phyloP scores from a whole-genome alignment of 164 flowering plant species.

The Chloranthus sessilifolius region DNA sequence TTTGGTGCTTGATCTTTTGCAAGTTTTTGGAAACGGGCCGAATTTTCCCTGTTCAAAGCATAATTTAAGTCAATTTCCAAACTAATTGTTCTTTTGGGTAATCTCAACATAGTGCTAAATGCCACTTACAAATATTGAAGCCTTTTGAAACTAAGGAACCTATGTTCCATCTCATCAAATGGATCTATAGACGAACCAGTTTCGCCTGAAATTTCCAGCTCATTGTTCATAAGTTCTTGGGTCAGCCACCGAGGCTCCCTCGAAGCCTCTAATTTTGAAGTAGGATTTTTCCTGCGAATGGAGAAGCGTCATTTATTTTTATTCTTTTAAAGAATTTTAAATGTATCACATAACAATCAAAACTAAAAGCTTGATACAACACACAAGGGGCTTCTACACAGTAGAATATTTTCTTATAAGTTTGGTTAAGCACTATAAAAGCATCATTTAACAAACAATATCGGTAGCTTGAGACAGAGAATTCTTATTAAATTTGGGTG shows the following conservation, averaged over 20 bases:
- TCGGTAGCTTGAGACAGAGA: slow-evolving; percentile 20
- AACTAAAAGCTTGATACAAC: too few species aligned
- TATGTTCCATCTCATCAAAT: slow-evolving; percentile 56
- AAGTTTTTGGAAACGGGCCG: slow-evolving; percentile 55
- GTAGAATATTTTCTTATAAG: slow-evolving; percentile 19
- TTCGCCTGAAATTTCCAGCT: slow-evolving; percentile 21
- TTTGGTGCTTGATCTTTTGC: slow-evolving; percentile 78
- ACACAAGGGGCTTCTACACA: neutral
- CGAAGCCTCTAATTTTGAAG: slow-evolving; percentile 38
- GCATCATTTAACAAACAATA: slow-evolving; percentile 23
- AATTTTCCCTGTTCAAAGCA: slow-evolving; percentile 50
- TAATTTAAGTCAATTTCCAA: slow-evolving; percentile 7
- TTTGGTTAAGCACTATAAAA: slow-evolving; percentile 28
- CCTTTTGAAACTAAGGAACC: slow-evolving; percentile 70
- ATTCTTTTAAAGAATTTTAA: too few species aligned
- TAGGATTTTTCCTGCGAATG: slow-evolving; percentile 29
- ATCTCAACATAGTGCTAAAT: neutral
- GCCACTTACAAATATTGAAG: slow-evolving; percentile 65
- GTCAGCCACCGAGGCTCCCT: slow-evolving; percentile 30
- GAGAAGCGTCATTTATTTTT: slow-evolving; percentile 8
- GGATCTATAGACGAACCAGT: slow-evolving; percentile 23
- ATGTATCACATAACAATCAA: too few species aligned
- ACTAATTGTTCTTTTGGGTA: slow-evolving; percentile 6
- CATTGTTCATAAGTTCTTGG: slow-evolving; percentile 26
- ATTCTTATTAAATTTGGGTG: too few species aligned